Conservation (phyloP, 495 filamentous ascomycete species). For the Penicillium manginii region DNA sequence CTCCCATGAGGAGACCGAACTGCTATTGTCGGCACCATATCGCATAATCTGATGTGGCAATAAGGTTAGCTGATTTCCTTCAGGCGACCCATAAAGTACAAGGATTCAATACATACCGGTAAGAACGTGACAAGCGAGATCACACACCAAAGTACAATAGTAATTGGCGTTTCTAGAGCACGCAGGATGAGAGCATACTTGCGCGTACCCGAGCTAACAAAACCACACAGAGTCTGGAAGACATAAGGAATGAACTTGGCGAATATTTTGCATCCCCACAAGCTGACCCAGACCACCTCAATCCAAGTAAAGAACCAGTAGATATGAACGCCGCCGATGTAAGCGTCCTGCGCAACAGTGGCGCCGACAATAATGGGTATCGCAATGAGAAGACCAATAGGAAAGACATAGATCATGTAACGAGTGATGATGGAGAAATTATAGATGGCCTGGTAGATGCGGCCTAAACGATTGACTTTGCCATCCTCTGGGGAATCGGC, state of each 20-base stretch:
- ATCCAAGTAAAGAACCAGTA: slow-evolving; percentile 89
- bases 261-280: slow-evolving; percentile 86
- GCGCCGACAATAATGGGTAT: slow-evolving; percentile 81
- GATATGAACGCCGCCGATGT: slow-evolving; percentile 67
- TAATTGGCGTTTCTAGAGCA: slow-evolving; percentile 81
- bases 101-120: slow-evolving; percentile 48
- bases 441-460: slow-evolving; percentile 80
- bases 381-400: slow-evolving; percentile 74
- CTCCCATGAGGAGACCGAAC: slow-evolving; percentile 53
- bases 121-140: slow-evolving; percentile 78
- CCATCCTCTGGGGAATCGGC: slow-evolving; percentile 57
- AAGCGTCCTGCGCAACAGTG: slow-evolving; percentile 51
- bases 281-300: slow-evolving; percentile 83
- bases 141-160: slow-evolving; percentile 85
- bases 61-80: slow-evolving; percentile 1
- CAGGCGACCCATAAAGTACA: not conserved
- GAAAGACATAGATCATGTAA: slow-evolving; percentile 87
- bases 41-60: slow-evolving; percentile 54
- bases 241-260: slow-evolving; percentile 77
- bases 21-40: slow-evolving; percentile 48
- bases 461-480: slow-evolving; percentile 80
- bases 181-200: slow-evolving; percentile 88
- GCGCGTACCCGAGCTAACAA: slow-evolving; percentile 86
- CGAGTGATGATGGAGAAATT: slow-evolving; percentile 84
- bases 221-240: slow-evolving; percentile 86